These are phyloP conservation scores for Ustulina deusta DNA, from an alignment of 2,329 filamentous ascomycete genomes.

Conservation along the genomic window DNA sequence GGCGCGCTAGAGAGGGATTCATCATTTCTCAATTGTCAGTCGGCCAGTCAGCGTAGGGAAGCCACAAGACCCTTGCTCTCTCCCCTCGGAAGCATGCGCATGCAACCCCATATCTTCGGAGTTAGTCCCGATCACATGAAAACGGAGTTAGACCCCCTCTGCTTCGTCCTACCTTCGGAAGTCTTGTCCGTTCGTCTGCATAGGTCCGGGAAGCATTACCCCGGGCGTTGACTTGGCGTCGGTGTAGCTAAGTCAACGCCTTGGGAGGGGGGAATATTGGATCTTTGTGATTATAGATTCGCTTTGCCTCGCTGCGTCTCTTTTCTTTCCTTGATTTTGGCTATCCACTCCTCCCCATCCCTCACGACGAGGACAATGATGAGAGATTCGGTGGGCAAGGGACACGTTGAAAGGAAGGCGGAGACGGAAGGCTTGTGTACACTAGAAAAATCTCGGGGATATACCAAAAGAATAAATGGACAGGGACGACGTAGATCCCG, in stretches of 20 bases:
- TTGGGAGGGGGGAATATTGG: neutral
- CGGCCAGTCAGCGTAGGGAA: constrained; percentile 4
- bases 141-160: neutral
- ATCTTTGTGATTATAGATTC: neutral
- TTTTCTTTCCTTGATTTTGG: neutral
- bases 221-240: neutral
- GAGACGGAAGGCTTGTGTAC: constrained; percentile 5
- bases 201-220: neutral
- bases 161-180: neutral
- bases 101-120: neutral
- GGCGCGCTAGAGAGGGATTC: neutral
- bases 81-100: neutral
- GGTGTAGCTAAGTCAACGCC: neutral
- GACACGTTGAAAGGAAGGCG: neutral
- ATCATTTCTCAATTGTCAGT: constrained; percentile 7
- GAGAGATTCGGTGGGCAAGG: neutral
- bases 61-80: constrained; percentile 14
- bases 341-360: neutral
- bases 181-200: neutral
- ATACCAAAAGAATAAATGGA: constrained; percentile 1
- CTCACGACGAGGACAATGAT: neutral
- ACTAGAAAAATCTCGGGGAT: constrained; percentile 8
- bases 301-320: too few species aligned
- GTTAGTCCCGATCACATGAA: neutral
- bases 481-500: neutral